These are phyloP conservation scores for Grigorovia humatica DNA, from an alignment of 805 yeast genomes.

Conservation along the genomic window DNA sequence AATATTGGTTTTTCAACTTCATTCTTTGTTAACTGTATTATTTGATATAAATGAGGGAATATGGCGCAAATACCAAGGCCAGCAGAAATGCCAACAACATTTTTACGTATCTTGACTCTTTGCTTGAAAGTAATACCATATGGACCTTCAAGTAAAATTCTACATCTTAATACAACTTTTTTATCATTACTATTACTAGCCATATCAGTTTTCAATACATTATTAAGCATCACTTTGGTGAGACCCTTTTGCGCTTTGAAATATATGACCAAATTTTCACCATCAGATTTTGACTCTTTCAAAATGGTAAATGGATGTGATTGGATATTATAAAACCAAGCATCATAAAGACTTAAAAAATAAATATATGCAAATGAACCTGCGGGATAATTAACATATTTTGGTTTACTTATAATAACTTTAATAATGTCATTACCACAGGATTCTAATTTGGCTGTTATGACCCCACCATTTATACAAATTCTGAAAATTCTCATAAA, in stretches of 20 bases:
- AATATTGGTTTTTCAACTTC: constrained; percentile 6
- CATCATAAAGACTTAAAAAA: constrained; percentile 40
- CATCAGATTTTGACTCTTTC: constrained; percentile 26
- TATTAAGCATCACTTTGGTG: constrained; percentile 34
- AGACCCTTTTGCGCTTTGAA: constrained; percentile 50
- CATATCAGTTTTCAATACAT: constrained; percentile 12
- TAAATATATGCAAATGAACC: constrained; percentile 50
- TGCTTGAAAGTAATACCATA: constrained; percentile 40
- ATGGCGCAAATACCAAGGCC: constrained; percentile 48
- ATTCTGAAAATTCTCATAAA: constrained; percentile 35
- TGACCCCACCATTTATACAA: constrained; percentile 20
- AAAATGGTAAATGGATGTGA: constrained; percentile 64
- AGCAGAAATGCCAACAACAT: constrained; percentile 37
- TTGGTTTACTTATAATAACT: constrained; percentile 34
- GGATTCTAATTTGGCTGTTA: constrained; percentile 16
- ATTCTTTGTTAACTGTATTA: constrained; percentile 9
- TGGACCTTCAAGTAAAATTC: constrained; percentile 50
- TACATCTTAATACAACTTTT: constrained; percentile 17
- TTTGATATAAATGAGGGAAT: constrained; percentile 32
- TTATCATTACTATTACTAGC: constrained; percentile 20
- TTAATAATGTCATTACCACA: constrained; percentile 31
- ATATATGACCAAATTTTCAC: constrained; percentile 25
- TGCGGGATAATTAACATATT: constrained; percentile 39
- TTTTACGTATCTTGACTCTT: constrained; percentile 27
- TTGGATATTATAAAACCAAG: constrained; percentile 42